phyloP scores from a whole-genome alignment of 345 rosid species.

The Syzygium aqueum region DNA sequence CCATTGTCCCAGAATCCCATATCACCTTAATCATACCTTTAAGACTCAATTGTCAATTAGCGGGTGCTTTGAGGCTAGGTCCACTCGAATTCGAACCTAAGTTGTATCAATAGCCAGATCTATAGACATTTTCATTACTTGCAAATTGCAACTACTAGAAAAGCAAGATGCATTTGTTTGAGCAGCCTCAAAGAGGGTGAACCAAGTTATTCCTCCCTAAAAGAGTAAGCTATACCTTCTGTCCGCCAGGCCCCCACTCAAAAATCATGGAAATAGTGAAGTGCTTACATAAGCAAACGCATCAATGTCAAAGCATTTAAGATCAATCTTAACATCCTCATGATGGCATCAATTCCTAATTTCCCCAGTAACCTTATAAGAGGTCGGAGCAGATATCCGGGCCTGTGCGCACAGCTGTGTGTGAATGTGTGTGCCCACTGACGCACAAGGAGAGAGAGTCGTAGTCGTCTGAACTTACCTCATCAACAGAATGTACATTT shows the following conservation, averaged over 20 bases:
- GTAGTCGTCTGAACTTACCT: slow-evolving; percentile 31
- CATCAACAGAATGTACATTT: slow-evolving; percentile 82
- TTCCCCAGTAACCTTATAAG: not conserved
- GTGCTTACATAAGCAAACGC: not conserved
- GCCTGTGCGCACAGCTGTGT: not conserved
- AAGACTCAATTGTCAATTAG: not conserved
- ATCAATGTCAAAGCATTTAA: not conserved
- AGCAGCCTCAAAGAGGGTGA: not conserved
- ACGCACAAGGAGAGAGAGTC: not conserved
- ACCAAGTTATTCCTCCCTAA: not conserved
- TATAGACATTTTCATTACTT: not conserved
- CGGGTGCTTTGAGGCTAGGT: not conserved
- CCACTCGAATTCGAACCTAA: not conserved
- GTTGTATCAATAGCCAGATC: not conserved
- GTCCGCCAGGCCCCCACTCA: not conserved
- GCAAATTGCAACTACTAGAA: not conserved
- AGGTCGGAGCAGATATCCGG: not conserved
- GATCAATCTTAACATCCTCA: not conserved
- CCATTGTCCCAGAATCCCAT: not conserved
- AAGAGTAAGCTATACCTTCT: not conserved
- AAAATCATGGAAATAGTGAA: not conserved
- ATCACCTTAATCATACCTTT: not conserved
- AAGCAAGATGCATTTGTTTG: not conserved
- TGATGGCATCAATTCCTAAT: not conserved
- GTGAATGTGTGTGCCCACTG: not conserved